These are phyloP conservation scores for Taphrina pruni DNA, from an alignment of 1,139 yeast species.

Conservation along the genomic window DNA sequence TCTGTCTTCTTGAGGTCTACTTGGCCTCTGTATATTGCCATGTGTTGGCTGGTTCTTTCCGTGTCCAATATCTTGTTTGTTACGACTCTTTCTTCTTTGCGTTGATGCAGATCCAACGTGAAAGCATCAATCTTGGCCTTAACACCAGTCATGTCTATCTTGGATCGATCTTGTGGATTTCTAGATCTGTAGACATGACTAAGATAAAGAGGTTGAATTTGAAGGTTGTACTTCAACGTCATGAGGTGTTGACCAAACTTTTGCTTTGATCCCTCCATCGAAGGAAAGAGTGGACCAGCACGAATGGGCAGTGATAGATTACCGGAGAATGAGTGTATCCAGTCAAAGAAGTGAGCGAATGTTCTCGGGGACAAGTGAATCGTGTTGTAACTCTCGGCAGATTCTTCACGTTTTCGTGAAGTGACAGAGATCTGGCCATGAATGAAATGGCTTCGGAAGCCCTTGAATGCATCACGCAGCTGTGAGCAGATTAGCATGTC, in stretches of 20 bases:
- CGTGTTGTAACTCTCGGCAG: slow-evolving; percentile 60
- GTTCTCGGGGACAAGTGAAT: slow-evolving; percentile 77
- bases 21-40: slow-evolving; percentile 79
- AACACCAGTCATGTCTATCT: slow-evolving; percentile 67
- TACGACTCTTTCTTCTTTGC: slow-evolving; percentile 70
- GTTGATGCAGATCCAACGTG: slow-evolving; percentile 79
- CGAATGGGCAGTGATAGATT: slow-evolving; percentile 76
- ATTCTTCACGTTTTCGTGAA: slow-evolving; percentile 54
- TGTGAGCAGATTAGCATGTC: slow-evolving; percentile 42
- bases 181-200: slow-evolving; percentile 73
- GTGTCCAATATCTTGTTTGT: slow-evolving; percentile 64
- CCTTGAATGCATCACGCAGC: slow-evolving; percentile 74
- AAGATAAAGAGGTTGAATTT: slow-evolving; percentile 72
- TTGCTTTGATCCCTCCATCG: slow-evolving; percentile 54
- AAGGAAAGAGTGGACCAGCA: slow-evolving; percentile 69
- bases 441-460: slow-evolving; percentile 77
- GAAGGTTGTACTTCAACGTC: slow-evolving; percentile 80
- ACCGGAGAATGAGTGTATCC: slow-evolving; percentile 84
- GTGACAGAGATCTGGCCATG: slow-evolving; percentile 76
- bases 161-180: slow-evolving; percentile 55
- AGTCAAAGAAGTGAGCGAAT: slow-evolving; percentile 69
- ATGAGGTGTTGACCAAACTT: slow-evolving; percentile 79
- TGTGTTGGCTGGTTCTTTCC: slow-evolving; percentile 61
- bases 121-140: slow-evolving; percentile 74
- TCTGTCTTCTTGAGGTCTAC: slow-evolving; percentile 74